These are phyloP conservation scores for Fraxinus anomala DNA, from an alignment of 257 asterid species.

Conservation along the genomic window DNA sequence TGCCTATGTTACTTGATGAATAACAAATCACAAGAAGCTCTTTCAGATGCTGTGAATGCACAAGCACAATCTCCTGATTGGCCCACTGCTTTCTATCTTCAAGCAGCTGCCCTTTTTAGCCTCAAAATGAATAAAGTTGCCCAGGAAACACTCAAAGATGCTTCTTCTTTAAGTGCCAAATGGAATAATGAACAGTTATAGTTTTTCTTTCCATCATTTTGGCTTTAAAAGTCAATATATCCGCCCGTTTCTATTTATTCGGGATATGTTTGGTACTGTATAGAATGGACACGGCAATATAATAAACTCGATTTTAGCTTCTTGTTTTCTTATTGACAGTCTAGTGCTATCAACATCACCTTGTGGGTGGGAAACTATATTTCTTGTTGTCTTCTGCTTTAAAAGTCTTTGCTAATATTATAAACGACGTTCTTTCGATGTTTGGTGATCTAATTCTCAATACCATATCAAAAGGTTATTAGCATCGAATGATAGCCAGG, in stretches of 20 bases:
- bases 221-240: background rate
- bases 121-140: slow-evolving; percentile 54
- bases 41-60: slow-evolving; percentile 58
- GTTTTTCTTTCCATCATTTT: slow-evolving; percentile 2
- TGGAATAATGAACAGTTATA: slow-evolving; percentile 30
- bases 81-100: slow-evolving; percentile 51
- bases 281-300: background rate
- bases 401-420: background rate
- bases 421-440: too few relatives aligned
- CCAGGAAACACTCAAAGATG: slow-evolving; percentile 43
- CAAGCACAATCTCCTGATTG: slow-evolving; percentile 48
- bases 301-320: background rate
- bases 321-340: background rate
- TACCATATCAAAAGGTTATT: background rate
- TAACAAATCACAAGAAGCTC: slow-evolving; percentile 46
- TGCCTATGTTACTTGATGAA: slow-evolving; percentile 45
- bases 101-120: slow-evolving; percentile 49
- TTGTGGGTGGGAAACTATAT: background rate
- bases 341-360: background rate
- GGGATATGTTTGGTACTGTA: background rate
- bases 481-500: background rate
- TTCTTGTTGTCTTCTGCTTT: background rate
- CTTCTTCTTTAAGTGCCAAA: slow-evolving; percentile 37
- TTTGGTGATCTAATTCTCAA: background rate
- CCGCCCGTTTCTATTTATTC: background rate